Evolutionary conservation across 2,329 filamentous ascomycete genomes (phyloP), one percentile per base, ranked within the genome.

Genomic region (Xylaria sp.): DNA sequence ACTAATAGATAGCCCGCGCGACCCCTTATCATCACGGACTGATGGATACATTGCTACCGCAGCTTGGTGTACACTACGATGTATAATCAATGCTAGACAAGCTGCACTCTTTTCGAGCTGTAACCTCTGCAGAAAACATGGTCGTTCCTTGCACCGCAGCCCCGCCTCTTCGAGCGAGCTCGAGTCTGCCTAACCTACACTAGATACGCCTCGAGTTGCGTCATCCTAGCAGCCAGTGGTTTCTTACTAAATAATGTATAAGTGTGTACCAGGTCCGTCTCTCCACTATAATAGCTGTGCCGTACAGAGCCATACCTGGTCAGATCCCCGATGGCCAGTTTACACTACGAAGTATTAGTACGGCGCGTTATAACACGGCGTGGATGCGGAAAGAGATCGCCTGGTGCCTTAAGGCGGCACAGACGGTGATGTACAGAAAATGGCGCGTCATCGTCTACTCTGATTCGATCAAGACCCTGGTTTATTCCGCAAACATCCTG

Each of bases 401-500:
- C 62, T 61, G 57, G 60, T 68, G 70, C 65, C 56, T 62, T 56
- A 53, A 65, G 57, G 68, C 70, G 70, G 70, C 71, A 70, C 65
- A 67, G 67, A 71, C 67, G 68, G 69, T 73, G 70, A 71, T 71
- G 68, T 70, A 71, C 70, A 70, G 67, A 71, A 73, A 73, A 72
- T 72, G 71, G 71, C 71, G 68, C 69, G 68, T 72, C 67, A 64
- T 67, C 64, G 63, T 67, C 64, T 61, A 56, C 60, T 67, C 58
- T 72, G 68, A 73, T 73, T 73, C 64, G 72, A 69, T 65, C 40
- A 47, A 1, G 8, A 12, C 45, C 60, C 61, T 53, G 58, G 45
- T 45, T 14, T 8, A 25, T 23, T 56, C 61, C 40, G 19, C 54
- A 45, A 62, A 38, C 42, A 62, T 57, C 60, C 63, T 58, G 53